These are phyloP conservation scores for Chytriomyces sp. DNA, from an alignment of 192 early-diverging fungal genomes.

Conservation along the genomic window DNA sequence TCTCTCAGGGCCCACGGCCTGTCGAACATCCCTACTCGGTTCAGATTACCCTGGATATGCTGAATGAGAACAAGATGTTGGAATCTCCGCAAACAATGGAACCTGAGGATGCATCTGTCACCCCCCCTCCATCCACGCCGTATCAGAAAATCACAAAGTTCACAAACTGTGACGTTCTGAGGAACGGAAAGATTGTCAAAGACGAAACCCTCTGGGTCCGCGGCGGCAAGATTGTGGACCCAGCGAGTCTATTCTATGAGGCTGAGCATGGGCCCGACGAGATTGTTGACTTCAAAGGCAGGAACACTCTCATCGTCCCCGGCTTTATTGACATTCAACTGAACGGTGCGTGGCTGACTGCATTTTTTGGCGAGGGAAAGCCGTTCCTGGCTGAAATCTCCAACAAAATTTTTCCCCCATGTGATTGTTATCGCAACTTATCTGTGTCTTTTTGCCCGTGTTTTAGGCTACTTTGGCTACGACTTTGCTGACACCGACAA, in stretches of 20 bases:
- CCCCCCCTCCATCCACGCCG: not conserved
- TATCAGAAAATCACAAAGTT: conserved; percentile 65
- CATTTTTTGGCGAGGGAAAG: not conserved
- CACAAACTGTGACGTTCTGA: conserved; percentile 75
- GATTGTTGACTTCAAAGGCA: conserved; percentile 73
- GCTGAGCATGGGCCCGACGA: conserved; percentile 67
- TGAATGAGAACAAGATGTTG: not conserved
- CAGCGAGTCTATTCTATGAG: conserved; percentile 72
- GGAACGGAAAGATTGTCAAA: conserved; percentile 76
- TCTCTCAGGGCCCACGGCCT: conserved; percentile 6
- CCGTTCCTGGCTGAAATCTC: not conserved
- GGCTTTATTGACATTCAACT: conserved; percentile 84
- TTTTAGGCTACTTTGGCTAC: conserved; percentile 61
- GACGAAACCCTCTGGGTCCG: conserved; percentile 76
- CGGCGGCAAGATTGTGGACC: conserved; percentile 79
- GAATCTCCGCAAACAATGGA: conserved; percentile 10
- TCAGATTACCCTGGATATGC: conserved; percentile 19
- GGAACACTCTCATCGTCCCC: conserved; percentile 67
- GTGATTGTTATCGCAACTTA: no score
- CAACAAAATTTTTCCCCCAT: no score
- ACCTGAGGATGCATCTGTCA: not conserved
- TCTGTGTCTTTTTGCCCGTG: not conserved
- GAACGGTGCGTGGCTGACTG: conserved; percentile 62
- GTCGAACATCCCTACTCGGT: conserved; percentile 10
- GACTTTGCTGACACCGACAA: conserved; percentile 74